Evolutionary conservation across 805 yeast species (phyloP).

Genomic region (Pichia insulana): DNA sequence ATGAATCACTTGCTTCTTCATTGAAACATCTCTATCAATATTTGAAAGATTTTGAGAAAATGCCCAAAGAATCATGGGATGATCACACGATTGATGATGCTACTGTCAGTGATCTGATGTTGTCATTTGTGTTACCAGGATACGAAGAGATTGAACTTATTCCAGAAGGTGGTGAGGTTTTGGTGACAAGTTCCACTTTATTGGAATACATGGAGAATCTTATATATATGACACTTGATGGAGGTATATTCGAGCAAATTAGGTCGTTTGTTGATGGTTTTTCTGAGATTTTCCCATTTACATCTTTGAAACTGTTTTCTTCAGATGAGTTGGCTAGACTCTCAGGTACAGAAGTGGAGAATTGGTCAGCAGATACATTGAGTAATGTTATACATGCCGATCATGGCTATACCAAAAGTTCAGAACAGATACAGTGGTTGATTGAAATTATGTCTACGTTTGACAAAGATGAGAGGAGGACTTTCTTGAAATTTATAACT

Average conservation of each 20-base stretch:
- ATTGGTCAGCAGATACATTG: conserved; percentile 69
- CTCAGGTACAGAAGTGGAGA: conserved; percentile 76
- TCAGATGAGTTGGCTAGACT: conserved; percentile 64
- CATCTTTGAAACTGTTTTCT: conserved; percentile 60
- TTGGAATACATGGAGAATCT: conserved; percentile 49
- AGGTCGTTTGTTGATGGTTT: conserved; percentile 72
- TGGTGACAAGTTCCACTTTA: conserved; percentile 46
- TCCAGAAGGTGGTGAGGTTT: conserved; percentile 43
- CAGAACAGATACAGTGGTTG: conserved; percentile 51
- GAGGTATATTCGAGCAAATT: conserved; percentile 60
- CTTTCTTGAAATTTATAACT: conserved; percentile 78
- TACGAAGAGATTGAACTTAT: conserved; percentile 49
- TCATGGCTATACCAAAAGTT: conserved; percentile 78
- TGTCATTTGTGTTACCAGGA: conserved; percentile 76
- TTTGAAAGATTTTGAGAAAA: conserved; percentile 19
- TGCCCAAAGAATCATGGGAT: conserved; percentile 8
- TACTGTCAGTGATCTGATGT: conserved; percentile 44
- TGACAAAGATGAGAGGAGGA: conserved; percentile 46
- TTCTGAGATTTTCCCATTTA: conserved; percentile 71
- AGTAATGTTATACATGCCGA: conserved; percentile 63
- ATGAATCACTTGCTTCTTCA: conserved; percentile 50
- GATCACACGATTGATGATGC: conserved; percentile 18
- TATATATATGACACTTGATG: conserved; percentile 47
- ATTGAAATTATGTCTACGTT: conserved; percentile 56
- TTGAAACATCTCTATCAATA: conserved; percentile 41